These are phyloP conservation scores for Hypsizygus marmoreus DNA, from an alignment of 768 basidiomycete species.

Conservation along the genomic window DNA sequence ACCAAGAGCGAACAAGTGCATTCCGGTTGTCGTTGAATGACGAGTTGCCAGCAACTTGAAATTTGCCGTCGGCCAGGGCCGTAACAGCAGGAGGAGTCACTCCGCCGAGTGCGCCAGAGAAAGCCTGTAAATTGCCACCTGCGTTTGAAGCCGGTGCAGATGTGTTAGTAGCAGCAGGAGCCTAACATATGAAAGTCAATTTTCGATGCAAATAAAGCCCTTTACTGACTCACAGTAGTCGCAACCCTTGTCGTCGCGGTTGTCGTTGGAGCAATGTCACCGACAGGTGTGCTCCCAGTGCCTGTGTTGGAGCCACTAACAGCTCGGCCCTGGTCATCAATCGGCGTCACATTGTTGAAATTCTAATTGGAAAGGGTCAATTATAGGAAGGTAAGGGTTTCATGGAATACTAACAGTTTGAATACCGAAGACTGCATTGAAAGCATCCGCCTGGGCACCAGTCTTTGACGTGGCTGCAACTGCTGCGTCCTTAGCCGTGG, in stretches of 20 bases:
- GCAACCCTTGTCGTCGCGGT: constrained; percentile 8
- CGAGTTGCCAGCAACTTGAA: constrained; percentile 51
- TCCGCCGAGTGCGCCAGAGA: constrained; percentile 49
- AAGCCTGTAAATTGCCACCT: constrained; percentile 34
- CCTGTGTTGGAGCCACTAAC: constrained; percentile 26
- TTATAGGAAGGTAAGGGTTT: not conserved
- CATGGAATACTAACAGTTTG: constrained; percentile 36
- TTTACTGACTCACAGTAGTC: constrained; percentile 11
- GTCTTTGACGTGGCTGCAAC: constrained; percentile 39
- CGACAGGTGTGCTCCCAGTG: constrained; percentile 3
- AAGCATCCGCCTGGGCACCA: constrained; percentile 62
- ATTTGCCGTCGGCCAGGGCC: constrained; percentile 39
- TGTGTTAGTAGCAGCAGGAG: constrained; percentile 15
- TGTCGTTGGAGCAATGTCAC: constrained; percentile 14
- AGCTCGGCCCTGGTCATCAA: constrained; percentile 47
- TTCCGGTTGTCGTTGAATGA: constrained; percentile 44
- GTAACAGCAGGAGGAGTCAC: constrained; percentile 49
- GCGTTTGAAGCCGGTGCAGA: constrained; percentile 4
- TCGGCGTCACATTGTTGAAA: constrained; percentile 43
- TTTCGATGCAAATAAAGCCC: no score
- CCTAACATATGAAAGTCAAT: no score
- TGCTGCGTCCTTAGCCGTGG: constrained; percentile 41
- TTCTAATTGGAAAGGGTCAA: constrained; percentile 28
- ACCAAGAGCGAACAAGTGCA: constrained; percentile 54
- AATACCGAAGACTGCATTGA: constrained; percentile 61